Evolutionary conservation across 352 stramenopile species (phyloP).

Genomic region (Pythium folliculosum): DNA sequence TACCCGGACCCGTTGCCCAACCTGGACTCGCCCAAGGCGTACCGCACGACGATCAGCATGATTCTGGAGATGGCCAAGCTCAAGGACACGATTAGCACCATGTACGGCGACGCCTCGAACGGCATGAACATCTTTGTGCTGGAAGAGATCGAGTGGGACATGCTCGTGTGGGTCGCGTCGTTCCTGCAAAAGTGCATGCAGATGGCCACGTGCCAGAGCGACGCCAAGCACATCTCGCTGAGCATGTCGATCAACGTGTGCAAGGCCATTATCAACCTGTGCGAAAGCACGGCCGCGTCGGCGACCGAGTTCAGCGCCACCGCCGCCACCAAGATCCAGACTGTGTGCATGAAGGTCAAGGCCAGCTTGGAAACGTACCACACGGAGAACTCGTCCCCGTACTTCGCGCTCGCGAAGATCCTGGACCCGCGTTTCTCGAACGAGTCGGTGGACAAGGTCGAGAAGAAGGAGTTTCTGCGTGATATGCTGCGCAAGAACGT

Average conservation of each 20-base stretch:
- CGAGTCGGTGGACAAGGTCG: slow-evolving; percentile 71
- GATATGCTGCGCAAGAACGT: slow-evolving; percentile 77
- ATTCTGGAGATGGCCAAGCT: slow-evolving; percentile 77
- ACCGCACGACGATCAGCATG: slow-evolving; percentile 71
- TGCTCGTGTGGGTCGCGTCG: slow-evolving; percentile 68
- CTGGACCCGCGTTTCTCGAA: slow-evolving; percentile 81
- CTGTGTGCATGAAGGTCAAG: slow-evolving; percentile 77
- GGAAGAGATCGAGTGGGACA: slow-evolving; percentile 78
- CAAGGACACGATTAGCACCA: slow-evolving; percentile 71
- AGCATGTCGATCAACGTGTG: slow-evolving; percentile 81
- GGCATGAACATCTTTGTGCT: slow-evolving; percentile 78
- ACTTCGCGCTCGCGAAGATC: slow-evolving; percentile 77
- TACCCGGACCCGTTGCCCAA: slow-evolving; percentile 67
- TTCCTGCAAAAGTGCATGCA: slow-evolving; percentile 82
- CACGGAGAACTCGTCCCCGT: slow-evolving; percentile 66
- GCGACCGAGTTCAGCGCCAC: slow-evolving; percentile 57
- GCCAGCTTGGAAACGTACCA: slow-evolving; percentile 67
- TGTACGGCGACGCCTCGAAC: slow-evolving; percentile 66
- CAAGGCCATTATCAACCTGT: slow-evolving; percentile 78
- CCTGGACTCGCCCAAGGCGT: slow-evolving; percentile 69
- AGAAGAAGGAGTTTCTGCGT: slow-evolving; percentile 76
- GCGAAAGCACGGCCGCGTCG: slow-evolving; percentile 65
- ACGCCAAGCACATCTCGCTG: slow-evolving; percentile 77
- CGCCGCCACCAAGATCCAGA: slow-evolving; percentile 67
- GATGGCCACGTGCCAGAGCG: slow-evolving; percentile 77